Percentiles rank a stretch among this genome's conserved stretches.
Evolutionary conservation across 441 rosid species (phyloP).

Genomic region (Dalechampia spathulata): DNA sequence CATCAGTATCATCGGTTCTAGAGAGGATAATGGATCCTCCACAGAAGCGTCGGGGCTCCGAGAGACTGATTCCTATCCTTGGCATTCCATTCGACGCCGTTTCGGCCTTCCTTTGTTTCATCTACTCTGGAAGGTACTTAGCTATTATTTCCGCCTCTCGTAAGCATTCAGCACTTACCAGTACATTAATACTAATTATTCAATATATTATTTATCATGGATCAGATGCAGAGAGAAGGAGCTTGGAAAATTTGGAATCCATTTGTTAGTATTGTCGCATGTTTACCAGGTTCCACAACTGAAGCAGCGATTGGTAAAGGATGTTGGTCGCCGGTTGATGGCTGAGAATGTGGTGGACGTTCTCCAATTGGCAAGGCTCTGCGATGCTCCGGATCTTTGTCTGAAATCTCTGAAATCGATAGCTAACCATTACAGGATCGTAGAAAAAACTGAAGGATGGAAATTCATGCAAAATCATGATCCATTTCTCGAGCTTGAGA

Average conservation of each 20-base stretch:
- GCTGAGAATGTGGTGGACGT: constrained; percentile 64
- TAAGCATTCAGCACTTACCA: too few relatives aligned
- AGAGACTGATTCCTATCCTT: constrained; percentile 48
- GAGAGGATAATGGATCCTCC: constrained; percentile 58
- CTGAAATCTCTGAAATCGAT: constrained; percentile 54
- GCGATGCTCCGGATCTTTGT: constrained; percentile 72
- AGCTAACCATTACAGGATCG: constrained; percentile 37
- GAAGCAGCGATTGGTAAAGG: constrained; percentile 55
- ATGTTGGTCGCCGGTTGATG: constrained; percentile 40
- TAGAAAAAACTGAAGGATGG: constrained; percentile 74
- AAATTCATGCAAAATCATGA: constrained; percentile 71
- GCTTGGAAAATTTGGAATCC: constrained; percentile 65
- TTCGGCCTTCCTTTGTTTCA: constrained; percentile 46
- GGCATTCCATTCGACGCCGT: constrained; percentile 87
- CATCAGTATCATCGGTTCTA: constrained; percentile 62
- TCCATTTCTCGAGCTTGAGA: constrained; percentile 67
- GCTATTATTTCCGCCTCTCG: background rate
- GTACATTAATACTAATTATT: too few relatives aligned
- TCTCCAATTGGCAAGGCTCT: constrained; percentile 70
- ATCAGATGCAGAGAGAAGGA: constrained; percentile 54
- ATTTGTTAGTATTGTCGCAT: constrained; percentile 67
- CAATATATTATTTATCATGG: too few relatives aligned
- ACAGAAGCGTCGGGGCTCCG: constrained; percentile 50
- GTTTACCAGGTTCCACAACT: constrained; percentile 63
- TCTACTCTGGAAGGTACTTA: constrained; percentile 62